Base-by-base conservation (phyloP, 306 rosid genomes). In the Myrica gale region DNA sequence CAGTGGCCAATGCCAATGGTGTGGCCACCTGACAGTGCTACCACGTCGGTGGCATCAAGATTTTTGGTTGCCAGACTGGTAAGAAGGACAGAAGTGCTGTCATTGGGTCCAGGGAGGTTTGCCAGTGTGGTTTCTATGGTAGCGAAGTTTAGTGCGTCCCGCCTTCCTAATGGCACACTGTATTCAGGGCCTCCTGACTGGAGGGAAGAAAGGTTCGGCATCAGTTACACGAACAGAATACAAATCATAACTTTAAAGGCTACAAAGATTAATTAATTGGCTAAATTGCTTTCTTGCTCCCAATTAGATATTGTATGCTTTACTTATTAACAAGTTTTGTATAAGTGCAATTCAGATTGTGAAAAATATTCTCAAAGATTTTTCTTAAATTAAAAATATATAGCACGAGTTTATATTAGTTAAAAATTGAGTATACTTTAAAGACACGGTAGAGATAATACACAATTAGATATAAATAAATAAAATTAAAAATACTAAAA, bases 21-120 rank as follows among this genome's bases (percentile, higher is more conserved):
- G 85, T 90, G 96, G 55, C 83, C 91, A 0, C 96, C 92, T 0
- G 90, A 88, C 43, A 90, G 86, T 13, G 92, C 88, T 0, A 88
- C 92, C 0, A 83, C 82, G 1, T 90, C 91, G 0, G 87, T 83
- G 12, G 79, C 76, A 15, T 85, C 79, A 1, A 90, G 69, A 19
- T 76, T 82, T 66, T 85, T 74, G 17, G 44, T 63, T 9, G 83
- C 80, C 0, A 90, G 81, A 0, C 19, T 21, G 1, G 20, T 16
- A 4, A 90, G 66, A 19, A 86, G 79, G 1, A 0, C 60, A 6
- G 11, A 15, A 2, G 89, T 75, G 9, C 23, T 83, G 86, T 72
- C 76, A 0, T 39, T 0, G 0, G 89, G 92, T 41, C 61, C 0
- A 2, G 96, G 92, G 3, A 88, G 90, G n/a, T 83, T 80, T 0